Percentiles rank a stretch among this genome's conserved stretches.
phyloP scores from a whole-genome alignment of 192 early-diverging fungal species.

The Backusella luteola region DNA sequence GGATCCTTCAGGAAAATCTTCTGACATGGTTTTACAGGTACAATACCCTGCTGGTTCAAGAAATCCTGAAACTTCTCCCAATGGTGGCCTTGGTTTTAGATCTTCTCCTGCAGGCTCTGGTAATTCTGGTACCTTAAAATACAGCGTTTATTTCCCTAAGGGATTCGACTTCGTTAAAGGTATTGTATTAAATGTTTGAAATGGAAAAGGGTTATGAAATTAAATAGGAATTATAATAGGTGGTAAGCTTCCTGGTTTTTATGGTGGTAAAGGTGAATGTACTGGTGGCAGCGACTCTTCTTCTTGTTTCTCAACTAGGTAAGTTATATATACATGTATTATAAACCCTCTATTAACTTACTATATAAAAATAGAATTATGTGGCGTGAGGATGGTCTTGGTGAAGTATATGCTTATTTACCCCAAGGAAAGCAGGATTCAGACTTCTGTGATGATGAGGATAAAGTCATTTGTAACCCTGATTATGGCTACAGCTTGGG shows the following conservation, averaged over 20 bases:
- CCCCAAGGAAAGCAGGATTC: constrained; percentile 13
- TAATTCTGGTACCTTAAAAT: constrained; percentile 10
- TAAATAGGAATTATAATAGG: constrained; percentile 19
- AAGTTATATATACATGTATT: not conserved
- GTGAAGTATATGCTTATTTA: constrained; percentile 54
- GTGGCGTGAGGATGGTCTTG: constrained; percentile 48
- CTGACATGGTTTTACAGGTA: constrained; percentile 20
- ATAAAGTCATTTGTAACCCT: constrained; percentile 45
- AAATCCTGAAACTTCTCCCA: constrained; percentile 14
- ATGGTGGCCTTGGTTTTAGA: constrained; percentile 38
- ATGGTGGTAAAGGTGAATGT: constrained; percentile 48
- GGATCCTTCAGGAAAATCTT: constrained; percentile 19
- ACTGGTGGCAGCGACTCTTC: constrained; percentile 44
- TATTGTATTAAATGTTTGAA: constrained; percentile 4
- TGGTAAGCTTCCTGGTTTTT: constrained; percentile 58
- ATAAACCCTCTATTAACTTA: not conserved
- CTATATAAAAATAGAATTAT: constrained; percentile 27
- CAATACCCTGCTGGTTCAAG: constrained; percentile 30
- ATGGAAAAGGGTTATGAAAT: not conserved
- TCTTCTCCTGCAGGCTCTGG: constrained; percentile 23
- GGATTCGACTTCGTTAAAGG: constrained; percentile 54
- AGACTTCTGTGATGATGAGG: constrained; percentile 23
- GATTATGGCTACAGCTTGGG: constrained; percentile 54
- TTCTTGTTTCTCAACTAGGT: constrained; percentile 55
- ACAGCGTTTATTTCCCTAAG: constrained; percentile 43